Evolutionary conservation across 345 rosid genomes (phyloP), one percentile per base, ranked within the genome.

Genomic region (Salix udensis): DNA sequence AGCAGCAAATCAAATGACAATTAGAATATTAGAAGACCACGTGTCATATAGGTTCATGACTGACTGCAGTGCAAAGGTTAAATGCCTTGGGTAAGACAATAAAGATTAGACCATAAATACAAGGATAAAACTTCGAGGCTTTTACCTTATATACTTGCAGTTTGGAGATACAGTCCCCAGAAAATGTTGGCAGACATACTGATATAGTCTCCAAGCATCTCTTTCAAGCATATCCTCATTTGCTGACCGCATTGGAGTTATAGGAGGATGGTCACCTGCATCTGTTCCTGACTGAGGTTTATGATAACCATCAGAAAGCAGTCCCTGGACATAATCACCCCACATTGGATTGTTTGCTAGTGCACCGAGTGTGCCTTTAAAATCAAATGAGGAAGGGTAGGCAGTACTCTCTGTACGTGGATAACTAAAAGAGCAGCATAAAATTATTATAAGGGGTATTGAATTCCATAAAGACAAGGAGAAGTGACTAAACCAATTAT

Each of bases 221-320:
- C 86, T 86, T 52, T 90, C 97, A 13, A 95, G 82, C 83, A 80
- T 76, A 82, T 81, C 88, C 88, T 93, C 97, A 52, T 88, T 87
- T 62, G 96, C 97, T 74, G 89, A 81, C 76, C 80, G 87, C 88
- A 95, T 89, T 24, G 97, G 97, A 66, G 98, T 95, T 71, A 95
- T 93, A 78, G 98, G 98, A 82, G 98, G 98, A 86, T 95, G 98
- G 79, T 95, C 97, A 73, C 98, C 98, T n/a, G 83, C 97, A 85
- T 95, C 98, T 0, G 90, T 89, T 79, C 97, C 98, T 23, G 81
- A 86, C 46, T 84, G 86, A 68, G 97, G 97, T 84, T 88, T 89
- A 55, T 82, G 80, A 82, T 86, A 91, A 64, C 94, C 92, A 10
- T 86, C 96, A 75, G 83, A 78, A 74, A 93, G 93, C 76, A 95